Conservation (phyloP, 495 filamentous ascomycete species). For the Xylaria bambusicola region DNA sequence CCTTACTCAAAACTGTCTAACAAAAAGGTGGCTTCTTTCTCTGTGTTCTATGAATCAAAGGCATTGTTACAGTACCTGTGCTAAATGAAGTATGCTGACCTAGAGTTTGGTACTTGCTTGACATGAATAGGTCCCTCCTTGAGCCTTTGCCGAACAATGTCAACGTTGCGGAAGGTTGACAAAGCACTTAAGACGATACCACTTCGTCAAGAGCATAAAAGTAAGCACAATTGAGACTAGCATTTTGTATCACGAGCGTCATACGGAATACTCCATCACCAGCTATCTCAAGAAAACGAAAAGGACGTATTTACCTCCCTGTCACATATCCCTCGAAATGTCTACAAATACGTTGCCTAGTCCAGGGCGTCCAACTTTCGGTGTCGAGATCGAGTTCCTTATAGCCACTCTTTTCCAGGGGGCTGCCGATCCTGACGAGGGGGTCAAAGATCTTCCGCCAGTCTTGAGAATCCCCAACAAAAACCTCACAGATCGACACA, state of each 20-base stretch:
- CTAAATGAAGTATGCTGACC: too few species aligned
- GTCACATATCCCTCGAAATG: not conserved
- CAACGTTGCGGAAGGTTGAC: too few species aligned
- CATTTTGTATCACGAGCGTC: not conserved
- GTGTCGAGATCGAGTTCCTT: constrained; percentile 36
- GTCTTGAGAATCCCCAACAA: not conserved
- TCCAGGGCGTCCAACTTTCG: constrained; percentile 25
- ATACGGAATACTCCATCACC: not conserved
- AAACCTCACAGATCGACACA: too few species aligned
- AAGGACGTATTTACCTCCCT: not conserved
- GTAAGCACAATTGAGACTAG: not conserved
- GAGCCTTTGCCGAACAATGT: too few species aligned
- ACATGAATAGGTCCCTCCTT: too few species aligned
- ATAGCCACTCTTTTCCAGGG: constrained; percentile 16
- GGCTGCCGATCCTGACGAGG: constrained; percentile 1
- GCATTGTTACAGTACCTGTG: not conserved
- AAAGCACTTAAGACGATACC: too few species aligned
- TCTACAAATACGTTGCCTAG: not conserved
- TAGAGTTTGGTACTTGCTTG: too few species aligned
- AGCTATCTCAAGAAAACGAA: too few species aligned
- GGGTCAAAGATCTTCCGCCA: constrained; percentile 17
- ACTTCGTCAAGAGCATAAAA: too few species aligned
- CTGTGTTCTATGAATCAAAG: not conserved
- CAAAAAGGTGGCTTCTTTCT: not conserved
- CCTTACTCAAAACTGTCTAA: not conserved